Evolutionary conservation across 1,284 basidiomycete genomes (phyloP), one percentile per base, ranked within the genome.

Genomic region (Hortiboletus rubellus): DNA sequence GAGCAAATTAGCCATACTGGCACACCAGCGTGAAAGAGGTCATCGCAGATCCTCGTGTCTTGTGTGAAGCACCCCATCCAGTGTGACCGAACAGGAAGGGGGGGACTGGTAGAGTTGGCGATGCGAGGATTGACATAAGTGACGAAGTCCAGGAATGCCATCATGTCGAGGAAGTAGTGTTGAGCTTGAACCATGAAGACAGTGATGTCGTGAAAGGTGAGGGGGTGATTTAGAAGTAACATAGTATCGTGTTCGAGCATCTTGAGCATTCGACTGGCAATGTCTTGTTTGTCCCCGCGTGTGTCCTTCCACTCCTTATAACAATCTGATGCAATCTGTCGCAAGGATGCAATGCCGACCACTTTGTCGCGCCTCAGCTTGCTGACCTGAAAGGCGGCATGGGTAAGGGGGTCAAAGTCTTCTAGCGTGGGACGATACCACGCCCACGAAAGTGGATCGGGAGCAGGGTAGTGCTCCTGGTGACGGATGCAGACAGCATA

Each of bases 401-500:
- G 27, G 2, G 56, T n/a, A 33, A 54, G 34, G 2, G 33, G 2
- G 3, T 42, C 37, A 17, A 62, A 52, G 11, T 58, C 56, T 6
- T 52, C 33, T 1, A 18, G 3, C 2, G 11, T 31, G 4, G 56
- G 56, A 0, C 36, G 31, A 31, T 58, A 62, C 56, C 61, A 62
- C 0, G 53, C 60, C 61, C 56, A 62, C 0, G 27, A 41, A 2
- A 62, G 41, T 2, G 40, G 53, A 7, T 61, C 45, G 4, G 60
- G 46, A 6, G 30, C n/a, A 0, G 18, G 40, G 33, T 58, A 31
- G 4, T 14, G 1, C 7, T 62, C 60, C 9, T 22, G 22, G 1
- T 10, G 30, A 33, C 9, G 50, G 4, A 62, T 46, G 31, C 60
- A 62, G 3, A 51, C 18, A 0, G 61, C 41, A 15, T 50, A 51